These are phyloP conservation scores for Batrachochytrium dendrobatidis DNA, from an alignment of 371 early-diverging fungal species.

Conservation along the genomic window DNA sequence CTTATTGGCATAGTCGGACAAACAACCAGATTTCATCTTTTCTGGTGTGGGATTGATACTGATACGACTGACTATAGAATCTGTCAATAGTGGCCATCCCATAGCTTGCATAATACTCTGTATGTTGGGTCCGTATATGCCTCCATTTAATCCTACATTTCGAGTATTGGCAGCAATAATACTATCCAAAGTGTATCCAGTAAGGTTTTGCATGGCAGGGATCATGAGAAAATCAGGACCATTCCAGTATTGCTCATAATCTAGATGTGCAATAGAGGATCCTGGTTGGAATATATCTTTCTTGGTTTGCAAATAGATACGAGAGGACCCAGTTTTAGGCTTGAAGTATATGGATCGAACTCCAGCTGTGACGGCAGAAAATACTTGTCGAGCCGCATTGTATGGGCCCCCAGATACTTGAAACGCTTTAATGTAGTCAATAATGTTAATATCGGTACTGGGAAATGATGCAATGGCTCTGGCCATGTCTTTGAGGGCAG, in stretches of 20 bases:
- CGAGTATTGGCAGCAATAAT: conserved; percentile 12
- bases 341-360: conserved; percentile 7
- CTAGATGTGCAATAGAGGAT: conserved; percentile 48
- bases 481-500: background rate
- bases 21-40: background rate
- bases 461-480: conserved; percentile 4
- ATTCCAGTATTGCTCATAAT: conserved; percentile 27
- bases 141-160: conserved; percentile 5
- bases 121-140: conserved; percentile 21
- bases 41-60: background rate
- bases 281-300: conserved; percentile 33
- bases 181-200: conserved; percentile 18
- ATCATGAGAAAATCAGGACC: conserved; percentile 52
- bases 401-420: conserved; percentile 18
- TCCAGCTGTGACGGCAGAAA: conserved; percentile 8
- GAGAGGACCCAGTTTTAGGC: conserved; percentile 19
- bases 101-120: conserved; percentile 11
- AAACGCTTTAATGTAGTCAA: conserved; percentile 15
- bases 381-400: conserved; percentile 8
- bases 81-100: conserved; percentile 14
- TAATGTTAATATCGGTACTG: conserved; percentile 1
- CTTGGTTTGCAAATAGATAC: conserved; percentile 21
- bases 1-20: too few relatives aligned
- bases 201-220: conserved; percentile 15
- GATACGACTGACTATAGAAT: background rate